Conservation (phyloP, 768 basidiomycete species). For the Leccinum ochraceum region DNA sequence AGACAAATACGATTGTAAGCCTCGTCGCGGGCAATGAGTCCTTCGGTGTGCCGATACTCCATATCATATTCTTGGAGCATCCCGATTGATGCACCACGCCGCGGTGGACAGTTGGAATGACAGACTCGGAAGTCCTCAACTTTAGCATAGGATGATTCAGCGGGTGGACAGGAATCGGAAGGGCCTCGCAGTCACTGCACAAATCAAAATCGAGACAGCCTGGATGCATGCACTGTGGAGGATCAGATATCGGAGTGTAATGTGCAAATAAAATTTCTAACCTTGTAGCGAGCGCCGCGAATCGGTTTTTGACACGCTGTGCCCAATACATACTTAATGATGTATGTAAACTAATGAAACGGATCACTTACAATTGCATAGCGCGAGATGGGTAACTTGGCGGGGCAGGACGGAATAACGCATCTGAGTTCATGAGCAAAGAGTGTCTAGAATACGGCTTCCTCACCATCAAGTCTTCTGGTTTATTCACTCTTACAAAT, state of each 20-base stretch:
- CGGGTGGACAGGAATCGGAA: constrained; percentile 77
- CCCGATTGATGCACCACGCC: constrained; percentile 57
- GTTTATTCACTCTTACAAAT: constrained; percentile 62
- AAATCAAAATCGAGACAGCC: constrained; percentile 81
- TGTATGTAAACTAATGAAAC: too few relatives aligned
- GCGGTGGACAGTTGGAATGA: constrained; percentile 39
- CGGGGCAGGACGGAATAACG: constrained; percentile 25
- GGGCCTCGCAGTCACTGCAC: constrained; percentile 76
- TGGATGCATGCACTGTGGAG: constrained; percentile 72
- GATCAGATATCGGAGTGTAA: constrained; percentile 3
- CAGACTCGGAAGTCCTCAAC: constrained; percentile 54
- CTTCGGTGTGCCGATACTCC: constrained; percentile 52
- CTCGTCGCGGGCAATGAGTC: constrained; percentile 49
- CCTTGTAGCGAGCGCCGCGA: constrained; percentile 72
- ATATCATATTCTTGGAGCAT: constrained; percentile 61
- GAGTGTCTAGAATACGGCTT: background rate
- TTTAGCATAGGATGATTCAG: constrained; percentile 72
- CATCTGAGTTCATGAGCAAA: constrained; percentile 25
- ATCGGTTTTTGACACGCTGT: constrained; percentile 53
- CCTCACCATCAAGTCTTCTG: constrained; percentile 59
- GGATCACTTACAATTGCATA: constrained; percentile 50
- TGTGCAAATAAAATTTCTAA: constrained; percentile 25
- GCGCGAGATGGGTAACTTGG: constrained; percentile 49
- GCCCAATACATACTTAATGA: background rate
- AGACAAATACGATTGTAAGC: constrained; percentile 52